phyloP scores from a whole-genome alignment of 805 yeast genomes.

The Zygoascus ofunaensis region DNA sequence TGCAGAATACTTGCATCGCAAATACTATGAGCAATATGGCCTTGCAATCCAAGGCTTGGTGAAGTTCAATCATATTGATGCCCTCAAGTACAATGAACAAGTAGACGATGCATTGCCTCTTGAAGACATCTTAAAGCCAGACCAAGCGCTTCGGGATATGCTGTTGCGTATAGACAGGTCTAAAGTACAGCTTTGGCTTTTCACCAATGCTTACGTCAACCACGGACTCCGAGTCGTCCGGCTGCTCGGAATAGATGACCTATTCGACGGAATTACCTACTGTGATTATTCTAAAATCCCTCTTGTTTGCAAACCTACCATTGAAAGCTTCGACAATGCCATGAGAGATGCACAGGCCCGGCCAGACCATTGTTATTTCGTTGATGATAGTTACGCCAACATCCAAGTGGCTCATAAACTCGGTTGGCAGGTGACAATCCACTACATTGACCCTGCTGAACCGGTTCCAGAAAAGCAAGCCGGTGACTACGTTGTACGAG shows the following conservation, averaged over 20 bases:
- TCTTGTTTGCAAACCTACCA: constrained; percentile 85
- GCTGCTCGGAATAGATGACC: constrained; percentile 79
- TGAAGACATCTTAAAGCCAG: constrained; percentile 62
- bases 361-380: constrained; percentile 51
- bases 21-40: constrained; percentile 81
- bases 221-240: constrained; percentile 78
- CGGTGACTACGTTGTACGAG: constrained; percentile 46
- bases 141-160: constrained; percentile 27
- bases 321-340: constrained; percentile 47
- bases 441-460: constrained; percentile 62
- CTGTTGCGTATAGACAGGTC: constrained; percentile 32
- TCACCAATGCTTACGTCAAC: constrained; percentile 87
- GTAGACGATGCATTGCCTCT: constrained; percentile 92
- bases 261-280: constrained; percentile 87
- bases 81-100: constrained; percentile 73
- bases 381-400: constrained; percentile 81
- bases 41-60: constrained; percentile 86
- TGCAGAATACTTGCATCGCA: constrained; percentile 61
- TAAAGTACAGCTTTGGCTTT: constrained; percentile 74
- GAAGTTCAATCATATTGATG: constrained; percentile 59
- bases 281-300: constrained; percentile 68
- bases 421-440: constrained; percentile 67
- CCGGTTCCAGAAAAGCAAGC: constrained; percentile 33
- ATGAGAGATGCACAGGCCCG: constrained; percentile 53
- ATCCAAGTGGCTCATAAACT: constrained; percentile 60